Evolutionary conservation across 2,329 filamentous ascomycete species (phyloP), one percentile per base, ranked within the genome.

Genomic region (Periconia digitata): DNA sequence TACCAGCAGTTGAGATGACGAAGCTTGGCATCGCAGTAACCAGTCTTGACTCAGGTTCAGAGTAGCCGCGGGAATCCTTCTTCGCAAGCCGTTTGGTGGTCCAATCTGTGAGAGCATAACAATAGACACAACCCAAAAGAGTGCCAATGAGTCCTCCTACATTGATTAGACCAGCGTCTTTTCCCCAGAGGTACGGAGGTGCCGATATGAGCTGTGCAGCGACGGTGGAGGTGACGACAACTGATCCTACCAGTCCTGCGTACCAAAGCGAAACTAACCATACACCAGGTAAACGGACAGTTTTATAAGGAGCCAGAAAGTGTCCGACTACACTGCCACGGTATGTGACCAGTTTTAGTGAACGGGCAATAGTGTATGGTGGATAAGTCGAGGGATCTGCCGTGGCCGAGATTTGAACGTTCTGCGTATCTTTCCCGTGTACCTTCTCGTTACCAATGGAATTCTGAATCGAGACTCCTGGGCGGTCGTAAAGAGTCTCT

Each of bases 261-360:
- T 76, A 75, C 60, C 72, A 73, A 0, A 69, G 50, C 37, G 73
- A 69, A 12, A 75, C 64, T 3, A 75, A 62, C 70, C 72, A 74
- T 0, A 72, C 71, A 27, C 73, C 73, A 3, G 73, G 74, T 18
- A 74, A 63, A 2, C 67, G 60, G 12, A 74, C 57, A 1, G 64
- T 62, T 15, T 65, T 60, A 58, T 65, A 75, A 0, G 72, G 73
- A 2, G 63, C 68, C 27, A 72, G 27, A 47, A 73, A 70, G 20
- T 71, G 71, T 6, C 54, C 48, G 7, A 62, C 35, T 2, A 74
- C 42, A 10, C 69, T 63, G 1, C 68, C 66, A 6, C 64, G 61
- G 44, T 72, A 73, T 8, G 65, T 66, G 32, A 62, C 59, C 27
- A 71, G 54, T 34, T 60, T 68, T 12, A 76, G 55, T n/a, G 70